Base-by-base conservation (phyloP, 768 basidiomycete species). In the Rhodotorula taiwanensis region DNA sequence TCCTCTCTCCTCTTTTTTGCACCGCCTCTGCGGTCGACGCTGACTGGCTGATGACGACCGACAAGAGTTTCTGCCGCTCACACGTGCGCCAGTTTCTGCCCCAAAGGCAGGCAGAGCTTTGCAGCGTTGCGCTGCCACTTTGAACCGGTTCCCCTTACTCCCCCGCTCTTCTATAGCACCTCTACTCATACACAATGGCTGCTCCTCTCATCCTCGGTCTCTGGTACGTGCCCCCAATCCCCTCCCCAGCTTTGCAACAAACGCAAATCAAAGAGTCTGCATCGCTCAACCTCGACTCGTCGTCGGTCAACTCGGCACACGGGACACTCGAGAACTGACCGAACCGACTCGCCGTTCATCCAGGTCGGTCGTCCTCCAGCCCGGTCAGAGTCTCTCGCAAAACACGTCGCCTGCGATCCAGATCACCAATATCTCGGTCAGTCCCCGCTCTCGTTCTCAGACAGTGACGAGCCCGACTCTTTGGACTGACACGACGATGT, bases 381-480 rank as follows among this genome's bases (percentile, higher is more conserved):
- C 69, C 21, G 69, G 69, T 51, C 49, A 63, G 61, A 66, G 61
- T 39, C 44, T 56, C 55, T 60, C 69, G 13, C 61, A 63, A 58
- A 66, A 41, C 55, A 66, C 59, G 28, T 52, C 47, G 33, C 61
- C 64, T 25, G 62, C 55, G 16, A 70, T 70, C 58, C 64, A 70
- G 58, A 70, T 70, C 69, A 70, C 69, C 62, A 70, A 70, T 55
- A 54, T 70, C 58, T 70, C 64, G 33, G 69, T 66, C 27, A 30
- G 69, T 21, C 8, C 27, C 25, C 27, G 21, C 20, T n/a, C 20
- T 15, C 6, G 5, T 30, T 28, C 33, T 28, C 36, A 33, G 28
- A 21, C 5, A 31, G 28, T 58, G 28, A 49, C 25, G n/a, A n/a
- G n/a, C 15, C 6, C 27, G 27, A 1, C 16, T 48, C 25, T 15